Conservation (phyloP, 306 rosid genomes). For the Cicer pinnatifidum region DNA sequence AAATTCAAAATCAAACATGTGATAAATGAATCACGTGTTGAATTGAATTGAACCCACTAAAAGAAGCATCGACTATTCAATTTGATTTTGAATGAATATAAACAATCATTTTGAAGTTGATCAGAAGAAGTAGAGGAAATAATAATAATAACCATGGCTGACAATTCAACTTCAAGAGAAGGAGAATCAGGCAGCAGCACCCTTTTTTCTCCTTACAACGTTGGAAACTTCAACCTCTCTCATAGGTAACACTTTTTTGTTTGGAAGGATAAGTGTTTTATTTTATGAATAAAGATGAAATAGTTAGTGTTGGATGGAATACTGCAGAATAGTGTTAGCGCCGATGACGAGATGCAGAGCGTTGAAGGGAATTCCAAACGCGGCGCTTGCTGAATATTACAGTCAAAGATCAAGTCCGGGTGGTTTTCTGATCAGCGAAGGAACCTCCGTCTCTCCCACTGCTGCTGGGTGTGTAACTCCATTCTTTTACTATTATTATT, state of each 20-base stretch:
- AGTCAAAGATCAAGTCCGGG: slow-evolving; percentile 51
- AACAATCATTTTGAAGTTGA: background rate
- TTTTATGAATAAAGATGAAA: background rate
- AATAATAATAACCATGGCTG: slow-evolving; percentile 47
- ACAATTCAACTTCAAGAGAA: slow-evolving; percentile 25
- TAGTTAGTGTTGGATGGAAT: background rate
- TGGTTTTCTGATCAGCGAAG: slow-evolving; percentile 55
- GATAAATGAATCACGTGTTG: background rate
- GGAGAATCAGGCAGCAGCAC: background rate
- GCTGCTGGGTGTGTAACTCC: slow-evolving; percentile 46
- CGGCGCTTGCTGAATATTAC: slow-evolving; percentile 45
- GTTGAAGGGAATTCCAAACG: slow-evolving; percentile 46
- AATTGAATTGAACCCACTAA: background rate
- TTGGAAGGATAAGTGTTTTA: no score
- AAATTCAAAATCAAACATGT: background rate
- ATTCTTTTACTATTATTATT: no score
- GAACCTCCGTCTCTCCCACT: slow-evolving; percentile 54
- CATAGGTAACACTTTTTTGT: slow-evolving; percentile 39
- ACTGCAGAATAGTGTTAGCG: slow-evolving; percentile 50
- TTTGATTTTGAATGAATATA: no score
- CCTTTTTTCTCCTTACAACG: slow-evolving; percentile 66
- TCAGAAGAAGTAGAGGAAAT: background rate
- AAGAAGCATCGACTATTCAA: no score
- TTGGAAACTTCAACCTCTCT: slow-evolving; percentile 52
- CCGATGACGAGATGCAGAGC: slow-evolving; percentile 64